These are phyloP conservation scores for Solanum pennellii DNA, from an alignment of 257 asterid genomes.

Conservation along the genomic window DNA sequence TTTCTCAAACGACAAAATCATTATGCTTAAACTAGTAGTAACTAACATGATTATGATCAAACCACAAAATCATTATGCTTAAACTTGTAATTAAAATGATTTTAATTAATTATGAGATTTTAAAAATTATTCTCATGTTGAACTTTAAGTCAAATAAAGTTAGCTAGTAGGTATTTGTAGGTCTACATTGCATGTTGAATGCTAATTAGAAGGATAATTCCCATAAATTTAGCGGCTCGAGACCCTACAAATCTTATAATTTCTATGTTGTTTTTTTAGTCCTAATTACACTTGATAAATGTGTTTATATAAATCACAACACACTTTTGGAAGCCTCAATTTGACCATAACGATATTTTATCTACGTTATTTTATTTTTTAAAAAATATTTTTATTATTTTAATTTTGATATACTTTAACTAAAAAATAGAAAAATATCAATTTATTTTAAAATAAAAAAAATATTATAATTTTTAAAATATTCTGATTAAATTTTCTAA, in stretches of 20 bases:
- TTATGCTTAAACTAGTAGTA: not conserved
- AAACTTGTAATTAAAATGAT: not conserved
- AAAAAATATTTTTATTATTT: too few relatives aligned
- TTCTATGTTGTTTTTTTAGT: not conserved
- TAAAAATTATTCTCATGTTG: not conserved
- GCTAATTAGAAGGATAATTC: not conserved
- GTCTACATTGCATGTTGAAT: not conserved
- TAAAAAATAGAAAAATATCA: too few relatives aligned
- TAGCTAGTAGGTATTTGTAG: not conserved
- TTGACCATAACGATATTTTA: too few relatives aligned
- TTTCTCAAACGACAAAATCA: not conserved
- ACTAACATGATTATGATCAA: not conserved
- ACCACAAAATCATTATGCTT: not conserved
- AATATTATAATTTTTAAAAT: too few relatives aligned
- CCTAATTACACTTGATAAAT: not conserved
- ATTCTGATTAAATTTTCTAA: accelerated
- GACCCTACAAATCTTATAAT: not conserved
- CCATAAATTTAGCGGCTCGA: not conserved
- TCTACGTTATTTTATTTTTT: too few relatives aligned
- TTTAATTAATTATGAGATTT: not conserved
- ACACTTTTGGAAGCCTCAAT: not conserved
- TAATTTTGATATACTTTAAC: too few relatives aligned
- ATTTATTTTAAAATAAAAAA: too few relatives aligned
- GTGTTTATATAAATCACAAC: not conserved
- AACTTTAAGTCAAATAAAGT: not conserved